phyloP scores from a whole-genome alignment of 1,284 basidiomycete genomes.

The Agaricales sp. region DNA sequence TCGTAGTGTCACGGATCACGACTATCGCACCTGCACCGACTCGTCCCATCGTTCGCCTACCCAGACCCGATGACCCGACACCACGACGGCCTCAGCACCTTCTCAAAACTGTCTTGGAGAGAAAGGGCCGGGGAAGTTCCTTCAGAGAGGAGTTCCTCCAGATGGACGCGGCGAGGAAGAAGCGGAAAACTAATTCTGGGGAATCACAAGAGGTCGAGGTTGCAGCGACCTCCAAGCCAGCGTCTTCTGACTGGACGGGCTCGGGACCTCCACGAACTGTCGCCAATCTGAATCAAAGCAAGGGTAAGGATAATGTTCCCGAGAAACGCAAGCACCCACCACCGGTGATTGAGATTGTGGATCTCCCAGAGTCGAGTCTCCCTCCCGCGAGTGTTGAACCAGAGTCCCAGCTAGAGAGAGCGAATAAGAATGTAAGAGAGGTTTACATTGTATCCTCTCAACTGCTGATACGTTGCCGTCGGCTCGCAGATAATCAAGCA shows the following conservation, averaged over 20 bases:
- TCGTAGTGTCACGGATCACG: conserved; percentile 50
- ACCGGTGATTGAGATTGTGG: too few species aligned
- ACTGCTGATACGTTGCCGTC: conserved; percentile 15
- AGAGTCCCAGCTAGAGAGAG: conserved; percentile 20
- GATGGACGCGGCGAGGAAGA: conserved; percentile 24
- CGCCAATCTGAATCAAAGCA: too few species aligned
- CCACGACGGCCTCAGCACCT: conserved; percentile 50
- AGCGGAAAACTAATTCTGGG: too few species aligned
- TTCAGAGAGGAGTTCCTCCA: conserved; percentile 16
- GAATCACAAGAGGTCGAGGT: conserved; percentile 20
- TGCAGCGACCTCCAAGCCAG: conserved; percentile 20
- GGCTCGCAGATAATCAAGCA: conserved; percentile 34
- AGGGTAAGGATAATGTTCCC: too few species aligned
- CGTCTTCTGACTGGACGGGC: conserved; percentile 23
- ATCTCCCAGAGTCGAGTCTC: too few species aligned
- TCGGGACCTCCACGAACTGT: too few species aligned
- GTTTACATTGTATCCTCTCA: conserved; percentile 10
- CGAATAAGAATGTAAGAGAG: conserved; percentile 36
- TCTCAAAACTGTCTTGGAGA: background rate
- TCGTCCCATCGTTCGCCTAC: conserved; percentile 27
- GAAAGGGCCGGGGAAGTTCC: conserved; percentile 18
- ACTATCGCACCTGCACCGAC: conserved; percentile 26
- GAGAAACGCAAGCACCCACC: too few species aligned
- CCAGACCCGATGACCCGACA: conserved; percentile 68
- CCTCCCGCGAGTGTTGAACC: conserved; percentile 27